These are phyloP conservation scores for Leonotis leonurus DNA, from an alignment of 257 asterid species.

Conservation along the genomic window DNA sequence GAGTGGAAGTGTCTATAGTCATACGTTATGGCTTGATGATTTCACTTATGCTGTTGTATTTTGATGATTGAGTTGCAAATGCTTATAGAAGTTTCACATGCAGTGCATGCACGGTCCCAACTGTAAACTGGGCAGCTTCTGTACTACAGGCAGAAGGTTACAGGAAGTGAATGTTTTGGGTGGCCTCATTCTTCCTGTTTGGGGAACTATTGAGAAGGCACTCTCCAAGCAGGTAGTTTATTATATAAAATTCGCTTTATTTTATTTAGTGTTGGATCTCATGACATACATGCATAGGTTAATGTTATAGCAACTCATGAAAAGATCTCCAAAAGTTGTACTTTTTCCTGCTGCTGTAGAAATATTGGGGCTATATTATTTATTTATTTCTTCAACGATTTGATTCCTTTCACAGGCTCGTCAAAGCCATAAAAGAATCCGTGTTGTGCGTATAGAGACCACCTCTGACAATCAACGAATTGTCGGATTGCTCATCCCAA, in stretches of 20 bases:
- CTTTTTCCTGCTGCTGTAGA: not conserved
- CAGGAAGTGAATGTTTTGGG: conserved; percentile 96
- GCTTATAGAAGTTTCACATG: conserved; percentile 29
- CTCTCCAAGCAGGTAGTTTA: conserved; percentile 88
- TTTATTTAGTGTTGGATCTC: conserved; percentile 3
- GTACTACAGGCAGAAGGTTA: conserved; percentile 82
- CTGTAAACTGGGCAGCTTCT: conserved; percentile 74
- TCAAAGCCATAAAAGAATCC: conserved; percentile 68
- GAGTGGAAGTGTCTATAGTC: too few species aligned
- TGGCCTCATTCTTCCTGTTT: conserved; percentile 95
- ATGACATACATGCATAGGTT: not conserved
- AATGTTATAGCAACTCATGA: not conserved
- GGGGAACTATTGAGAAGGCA: conserved; percentile 94
- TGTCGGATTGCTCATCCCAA: conserved; percentile 87
- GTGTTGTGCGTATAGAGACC: conserved; percentile 86
- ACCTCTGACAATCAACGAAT: conserved; percentile 71
- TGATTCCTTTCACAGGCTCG: conserved; percentile 46
- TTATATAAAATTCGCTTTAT: conserved; percentile 5
- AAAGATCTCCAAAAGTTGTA: too few species aligned
- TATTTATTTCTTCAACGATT: not conserved
- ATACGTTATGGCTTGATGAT: not conserved
- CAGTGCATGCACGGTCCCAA: conserved; percentile 99
- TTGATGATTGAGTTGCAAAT: not conserved
- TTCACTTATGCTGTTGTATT: conserved; percentile 3
- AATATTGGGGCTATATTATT: not conserved